Conservation (phyloP, 768 basidiomycete species). For the Suillus sp. region DNA sequence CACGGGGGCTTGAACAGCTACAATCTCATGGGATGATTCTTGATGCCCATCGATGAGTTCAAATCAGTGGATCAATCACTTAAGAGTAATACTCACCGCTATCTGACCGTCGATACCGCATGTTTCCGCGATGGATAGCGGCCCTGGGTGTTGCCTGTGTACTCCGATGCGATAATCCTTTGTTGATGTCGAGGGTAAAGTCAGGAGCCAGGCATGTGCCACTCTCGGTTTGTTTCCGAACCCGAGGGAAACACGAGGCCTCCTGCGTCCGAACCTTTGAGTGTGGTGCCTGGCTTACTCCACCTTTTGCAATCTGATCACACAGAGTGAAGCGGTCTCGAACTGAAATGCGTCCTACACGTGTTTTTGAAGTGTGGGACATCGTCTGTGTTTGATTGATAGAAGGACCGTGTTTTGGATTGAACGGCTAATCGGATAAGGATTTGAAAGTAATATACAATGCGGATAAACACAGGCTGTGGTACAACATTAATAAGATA, state of each 20-base stretch:
- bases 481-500: conserved; percentile 6
- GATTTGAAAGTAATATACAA: conserved; percentile 1
- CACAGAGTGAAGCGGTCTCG: background rate
- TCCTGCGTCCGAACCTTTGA: background rate
- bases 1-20: conserved; percentile 20
- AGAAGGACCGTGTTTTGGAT: conserved; percentile 1
- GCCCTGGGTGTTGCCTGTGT: background rate
- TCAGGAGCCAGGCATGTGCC: conserved; percentile 4
- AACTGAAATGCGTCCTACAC: background rate
- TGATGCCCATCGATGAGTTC: conserved; percentile 19
- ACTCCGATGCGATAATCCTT: background rate
- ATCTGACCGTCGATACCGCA: conserved; percentile 5
- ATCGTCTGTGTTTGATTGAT: background rate
- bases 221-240: conserved; percentile 8
- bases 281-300: background rate
- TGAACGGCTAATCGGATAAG: conserved; percentile 5
- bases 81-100: background rate
- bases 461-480: conserved; percentile 1
- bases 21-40: conserved; percentile 38
- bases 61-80: background rate
- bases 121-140: background rate
- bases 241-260: conserved; percentile 10
- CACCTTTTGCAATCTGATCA: conserved; percentile 3
- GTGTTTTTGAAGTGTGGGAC: conserved; percentile 5
- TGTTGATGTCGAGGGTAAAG: conserved; percentile 4